Percentiles rank a stretch among this genome's conserved stretches.
Evolutionary conservation across 140 eudicot genomes (phyloP).

Genomic region (Stevia rebaudiana): DNA sequence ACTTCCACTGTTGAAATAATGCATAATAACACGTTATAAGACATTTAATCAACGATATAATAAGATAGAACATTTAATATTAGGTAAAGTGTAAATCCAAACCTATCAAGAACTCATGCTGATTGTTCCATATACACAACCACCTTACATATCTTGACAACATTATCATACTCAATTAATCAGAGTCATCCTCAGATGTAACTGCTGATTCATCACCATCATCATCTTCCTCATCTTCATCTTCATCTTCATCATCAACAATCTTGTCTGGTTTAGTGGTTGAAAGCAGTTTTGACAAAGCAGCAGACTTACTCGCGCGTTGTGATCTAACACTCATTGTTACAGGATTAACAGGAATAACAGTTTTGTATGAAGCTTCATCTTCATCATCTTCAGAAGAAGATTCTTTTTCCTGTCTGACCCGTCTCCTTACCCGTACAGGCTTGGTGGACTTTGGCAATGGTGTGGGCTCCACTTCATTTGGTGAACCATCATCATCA

Average conservation of each 20-base stretch:
- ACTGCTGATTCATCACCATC: slow-evolving; percentile 48
- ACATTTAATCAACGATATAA: not conserved
- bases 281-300: slow-evolving; percentile 52
- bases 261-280: slow-evolving; percentile 32
- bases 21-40: no score
- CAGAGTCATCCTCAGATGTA: slow-evolving; percentile 68
- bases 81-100: slow-evolving; percentile 15
- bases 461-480: slow-evolving; percentile 71
- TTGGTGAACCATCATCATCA: slow-evolving; percentile 27
- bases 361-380: slow-evolving; percentile 47
- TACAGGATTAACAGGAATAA: slow-evolving; percentile 37
- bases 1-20: no score
- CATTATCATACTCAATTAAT: slow-evolving; percentile 26
- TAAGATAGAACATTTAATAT: slow-evolving; percentile 1
- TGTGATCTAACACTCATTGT: slow-evolving; percentile 57
- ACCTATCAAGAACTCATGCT: not conserved
- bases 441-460: slow-evolving; percentile 53
- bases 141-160: slow-evolving; percentile 13
- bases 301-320: slow-evolving; percentile 93
- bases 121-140: slow-evolving; percentile 23
- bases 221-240: slow-evolving; percentile 30
- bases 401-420: slow-evolving; percentile 38
- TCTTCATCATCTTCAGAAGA: slow-evolving; percentile 66
- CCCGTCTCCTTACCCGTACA: slow-evolving; percentile 49
- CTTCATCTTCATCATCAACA: slow-evolving; percentile 28